Evolutionary conservation across 176 grass and related monocot species (phyloP), one percentile per base, ranked within the genome.

Genomic region (Miscanthus lutarioriparius): DNA sequence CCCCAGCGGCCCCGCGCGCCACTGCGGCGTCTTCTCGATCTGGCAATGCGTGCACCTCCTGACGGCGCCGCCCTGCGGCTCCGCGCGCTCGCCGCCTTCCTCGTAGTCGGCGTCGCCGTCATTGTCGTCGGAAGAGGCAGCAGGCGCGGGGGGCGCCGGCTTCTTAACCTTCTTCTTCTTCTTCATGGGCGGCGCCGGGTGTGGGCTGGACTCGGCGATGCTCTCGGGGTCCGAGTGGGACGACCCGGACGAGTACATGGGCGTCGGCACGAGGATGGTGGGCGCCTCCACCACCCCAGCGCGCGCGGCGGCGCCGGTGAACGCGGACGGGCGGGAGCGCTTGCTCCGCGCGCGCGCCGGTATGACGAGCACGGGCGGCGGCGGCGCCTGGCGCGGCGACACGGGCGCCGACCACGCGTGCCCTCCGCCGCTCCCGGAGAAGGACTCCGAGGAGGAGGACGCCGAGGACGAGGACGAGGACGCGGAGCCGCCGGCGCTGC

Each of bases 11-110:
- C 96, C 96, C 1, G 96, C 93, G 33, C 96, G 92, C 96, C 96
- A 99, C 78, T 99, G 96, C 44, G 96, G 96, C 30, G 96, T 99
- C 91, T 96, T 99, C 81, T 95, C 90, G 72, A 99, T 94, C 86
- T 93, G 88, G 93, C 96, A 99, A 78, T 99, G 96, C 84, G 89
- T 94, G 89, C 96, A 99, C 86, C 92, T 94, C 79, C 96, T 88
- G n/a, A 90, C 87, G n/a, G 86, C 54, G 17, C 65, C 68, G 13
- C 70, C 89, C 64, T 81, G 83, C 19, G 53, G 85, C 54, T 74
- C 79, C 23, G 72, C 33, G 1, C 36, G 64, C 43, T 67, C 85
- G 5, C 90, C 84, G 41, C 73, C 88, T 79, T 95, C 95, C 37
- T 93, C 89, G 26, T 77, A 83, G 40, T 87, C 88, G 0, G 80